Evolutionary conservation across 2,329 filamentous ascomycete genomes (phyloP), one percentile per base, ranked within the genome.

Genomic region (Bipolaris zeicola): DNA sequence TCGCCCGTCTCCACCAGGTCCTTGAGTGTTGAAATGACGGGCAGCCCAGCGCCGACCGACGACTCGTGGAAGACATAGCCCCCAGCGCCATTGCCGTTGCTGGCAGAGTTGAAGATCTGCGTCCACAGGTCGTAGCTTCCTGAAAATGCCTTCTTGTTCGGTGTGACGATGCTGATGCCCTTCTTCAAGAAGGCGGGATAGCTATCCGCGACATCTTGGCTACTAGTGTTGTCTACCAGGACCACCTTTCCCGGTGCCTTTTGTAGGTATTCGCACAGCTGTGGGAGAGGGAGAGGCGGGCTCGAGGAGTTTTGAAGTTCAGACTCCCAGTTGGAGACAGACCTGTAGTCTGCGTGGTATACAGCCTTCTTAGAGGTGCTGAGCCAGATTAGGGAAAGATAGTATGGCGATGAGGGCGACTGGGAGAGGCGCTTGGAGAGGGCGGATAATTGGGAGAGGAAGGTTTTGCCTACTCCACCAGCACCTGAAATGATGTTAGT

Each of bases 141-240:
- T 0, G 92, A 96, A 79, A 99, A 99, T 13, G 90, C 94, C 80
- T 99, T 99, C 83, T 99, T 99, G 83, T 98, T 99, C 41, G 95
- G 93, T 0, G 95, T 99, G 26, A 98, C 91, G 68, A 99, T 87
- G 77, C 87, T 94, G 76, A 99, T 88, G 11, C 93, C 94, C 62
- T 87, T 86, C 69, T 85, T 84, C 59, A 99, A 81, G 77, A 96
- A 91, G 44, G 84, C 77, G 1, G 95, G 93, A 77, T 99, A 99
- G 28, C 85, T 80, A 59, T 90, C 85, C 46, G 94, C 95, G 28
- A 99, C 84, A 62, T 90, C 88, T 68, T 94, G 89, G 66, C 91
- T 93, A 78, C 91, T 96, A 50, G 95, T 99, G 81, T 98, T 98
- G 83, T 99, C 95, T 64, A 99, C 88, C 28, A 99, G 82, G 42